Evolutionary conservation across 257 asterid genomes (phyloP).

Genomic region (Agastache rugosa): DNA sequence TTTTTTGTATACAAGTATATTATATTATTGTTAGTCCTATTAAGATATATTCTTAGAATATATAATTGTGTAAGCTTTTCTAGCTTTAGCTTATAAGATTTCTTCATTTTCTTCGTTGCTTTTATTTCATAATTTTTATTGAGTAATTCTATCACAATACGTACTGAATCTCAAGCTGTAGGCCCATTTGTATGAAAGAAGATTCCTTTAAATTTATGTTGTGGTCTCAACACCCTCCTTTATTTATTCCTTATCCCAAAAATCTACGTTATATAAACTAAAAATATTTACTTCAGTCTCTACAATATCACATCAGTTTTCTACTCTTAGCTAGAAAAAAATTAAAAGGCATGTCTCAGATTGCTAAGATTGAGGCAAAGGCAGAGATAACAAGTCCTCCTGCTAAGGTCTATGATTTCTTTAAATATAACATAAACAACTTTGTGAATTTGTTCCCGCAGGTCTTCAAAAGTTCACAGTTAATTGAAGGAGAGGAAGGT

Average conservation of each 20-base stretch:
- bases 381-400: constrained; percentile 37
- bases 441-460: constrained; percentile 29
- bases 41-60: no score
- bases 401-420: constrained; percentile 31
- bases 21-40: no score
- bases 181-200: background rate
- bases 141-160: background rate
- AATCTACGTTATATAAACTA: background rate
- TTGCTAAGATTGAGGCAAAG: constrained; percentile 40
- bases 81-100: no score
- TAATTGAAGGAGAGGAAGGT: constrained; percentile 43
- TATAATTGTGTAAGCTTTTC: no score
- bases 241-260: background rate
- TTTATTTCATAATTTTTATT: no score
- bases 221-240: background rate
- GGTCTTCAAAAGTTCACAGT: constrained; percentile 22
- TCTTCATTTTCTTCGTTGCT: no score
- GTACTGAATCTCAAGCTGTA: background rate
- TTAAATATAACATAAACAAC: constrained; percentile 20
- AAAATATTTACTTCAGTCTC: background rate
- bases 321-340: background rate
- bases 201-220: background rate
- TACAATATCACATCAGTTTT: background rate
- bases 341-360: constrained; percentile 39
- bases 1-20: no score